Evolutionary conservation across 495 filamentous ascomycete species (phyloP).

Genomic region (Aspergillus hancockii): DNA sequence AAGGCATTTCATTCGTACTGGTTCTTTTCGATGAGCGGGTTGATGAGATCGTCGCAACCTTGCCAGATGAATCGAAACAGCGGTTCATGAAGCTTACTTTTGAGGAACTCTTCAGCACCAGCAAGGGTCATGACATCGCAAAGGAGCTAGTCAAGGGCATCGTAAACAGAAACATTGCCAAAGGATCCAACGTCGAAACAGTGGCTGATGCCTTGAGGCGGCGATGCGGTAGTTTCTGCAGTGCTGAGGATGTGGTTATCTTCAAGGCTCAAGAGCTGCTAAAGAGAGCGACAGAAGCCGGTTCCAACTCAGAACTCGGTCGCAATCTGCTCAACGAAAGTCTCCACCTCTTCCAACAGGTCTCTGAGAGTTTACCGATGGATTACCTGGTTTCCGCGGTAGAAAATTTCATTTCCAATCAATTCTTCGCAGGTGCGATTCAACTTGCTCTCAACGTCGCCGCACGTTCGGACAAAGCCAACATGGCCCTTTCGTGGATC

Average conservation of each 20-base stretch:
- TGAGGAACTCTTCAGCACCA: constrained; percentile 78
- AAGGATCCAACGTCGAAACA: constrained; percentile 93
- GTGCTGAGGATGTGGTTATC: constrained; percentile 90
- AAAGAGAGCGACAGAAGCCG: constrained; percentile 79
- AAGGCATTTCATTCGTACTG: constrained; percentile 92
- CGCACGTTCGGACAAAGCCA: constrained; percentile 77
- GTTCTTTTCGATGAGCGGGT: constrained; percentile 92
- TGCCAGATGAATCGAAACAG: constrained; percentile 67
- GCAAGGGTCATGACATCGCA: constrained; percentile 82
- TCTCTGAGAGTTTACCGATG: constrained; percentile 75
- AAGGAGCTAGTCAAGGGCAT: constrained; percentile 97
- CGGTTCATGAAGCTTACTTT: constrained; percentile 77
- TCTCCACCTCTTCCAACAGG: constrained; percentile 81
- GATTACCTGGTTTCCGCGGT: constrained; percentile 78
- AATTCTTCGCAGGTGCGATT: constrained; percentile 93
- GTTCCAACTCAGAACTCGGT: constrained; percentile 71
- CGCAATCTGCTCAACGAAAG: constrained; percentile 85
- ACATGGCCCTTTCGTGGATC: constrained; percentile 75
- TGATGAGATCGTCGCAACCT: constrained; percentile 79
- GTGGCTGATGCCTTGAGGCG: constrained; percentile 89
- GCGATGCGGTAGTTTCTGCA: constrained; percentile 94
- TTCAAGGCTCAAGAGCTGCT: constrained; percentile 97
- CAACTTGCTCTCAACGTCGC: constrained; percentile 82
- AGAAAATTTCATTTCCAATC: constrained; percentile 71
- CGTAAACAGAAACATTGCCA: constrained; percentile 94